A percentile compares a stretch with the other conserved stretches of the same genome.
These are phyloP conservation scores for Sordaria brevicollis DNA, from an alignment of 495 filamentous ascomycete species.

Conservation along the genomic window DNA sequence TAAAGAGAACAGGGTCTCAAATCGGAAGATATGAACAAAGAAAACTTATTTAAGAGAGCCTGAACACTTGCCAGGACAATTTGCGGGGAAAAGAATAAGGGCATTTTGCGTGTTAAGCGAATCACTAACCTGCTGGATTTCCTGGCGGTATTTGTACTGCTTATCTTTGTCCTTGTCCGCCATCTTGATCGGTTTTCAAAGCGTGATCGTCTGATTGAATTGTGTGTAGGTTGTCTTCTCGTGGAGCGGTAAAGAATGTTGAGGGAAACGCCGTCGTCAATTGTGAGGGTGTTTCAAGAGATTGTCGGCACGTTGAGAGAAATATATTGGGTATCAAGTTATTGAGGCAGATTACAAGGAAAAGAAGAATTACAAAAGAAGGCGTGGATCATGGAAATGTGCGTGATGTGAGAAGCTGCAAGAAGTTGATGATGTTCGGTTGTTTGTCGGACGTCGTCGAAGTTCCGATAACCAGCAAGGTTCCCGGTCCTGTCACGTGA, in stretches of 20 bases:
- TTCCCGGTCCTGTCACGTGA: neutral
- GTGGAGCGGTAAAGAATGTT: neutral
- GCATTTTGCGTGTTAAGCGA: neutral
- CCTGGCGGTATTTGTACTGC: constrained; percentile 80
- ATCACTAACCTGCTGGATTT: constrained; percentile 78
- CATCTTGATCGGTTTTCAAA: constrained; percentile 35
- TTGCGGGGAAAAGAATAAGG: neutral
- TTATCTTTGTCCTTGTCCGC: constrained; percentile 43
- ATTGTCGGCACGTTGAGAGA: neutral
- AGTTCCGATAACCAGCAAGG: neutral
- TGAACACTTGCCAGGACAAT: neutral
- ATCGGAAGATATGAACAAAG: neutral
- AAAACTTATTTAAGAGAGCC: neutral
- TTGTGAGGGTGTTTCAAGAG: neutral
- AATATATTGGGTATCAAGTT: neutral
- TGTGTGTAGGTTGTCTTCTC: neutral
- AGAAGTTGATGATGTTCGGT: neutral
- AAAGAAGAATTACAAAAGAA: neutral
- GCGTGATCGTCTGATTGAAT: neutral
- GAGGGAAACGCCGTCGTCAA: neutral
- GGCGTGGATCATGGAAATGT: neutral
- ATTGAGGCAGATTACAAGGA: neutral
- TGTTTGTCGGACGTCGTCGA: neutral
- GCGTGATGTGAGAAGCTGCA: neutral
- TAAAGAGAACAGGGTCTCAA: neutral